Percentiles rank a stretch among this genome's conserved stretches.
Evolutionary conservation across 2,329 filamentous ascomycete genomes (phyloP).

Genomic region (Fusarium xyrophilum): DNA sequence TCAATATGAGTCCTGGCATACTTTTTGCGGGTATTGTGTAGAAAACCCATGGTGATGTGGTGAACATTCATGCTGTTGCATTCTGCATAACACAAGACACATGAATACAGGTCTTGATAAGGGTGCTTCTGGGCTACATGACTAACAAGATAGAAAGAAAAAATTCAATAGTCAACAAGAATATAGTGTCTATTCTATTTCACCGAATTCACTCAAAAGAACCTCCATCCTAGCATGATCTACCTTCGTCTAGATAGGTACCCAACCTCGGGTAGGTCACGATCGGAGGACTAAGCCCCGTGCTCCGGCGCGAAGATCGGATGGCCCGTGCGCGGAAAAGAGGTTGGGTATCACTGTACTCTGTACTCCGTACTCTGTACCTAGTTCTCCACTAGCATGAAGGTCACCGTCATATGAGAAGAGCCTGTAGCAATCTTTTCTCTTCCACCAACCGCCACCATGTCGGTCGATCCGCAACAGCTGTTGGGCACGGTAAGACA

Average conservation of each 20-base stretch:
- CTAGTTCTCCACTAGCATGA: constrained; percentile 40
- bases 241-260: constrained; percentile 25
- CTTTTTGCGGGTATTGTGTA: neutral
- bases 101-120: neutral
- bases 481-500: constrained; percentile 75
- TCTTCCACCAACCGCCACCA: constrained; percentile 51
- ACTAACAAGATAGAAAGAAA: neutral
- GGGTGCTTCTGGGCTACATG: neutral
- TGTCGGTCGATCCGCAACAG: constrained; percentile 82
- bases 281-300: constrained; percentile 26
- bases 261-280: constrained; percentile 19
- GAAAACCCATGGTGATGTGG: neutral
- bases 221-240: neutral
- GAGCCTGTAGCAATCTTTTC: constrained; percentile 36
- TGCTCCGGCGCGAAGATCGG: constrained; percentile 30
- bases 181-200: neutral
- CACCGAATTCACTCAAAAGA: neutral
- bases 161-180: neutral
- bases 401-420: constrained; percentile 42
- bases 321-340: constrained; percentile 37
- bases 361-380: no score
- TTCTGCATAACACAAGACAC: neutral
- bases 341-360: constrained; percentile 39
- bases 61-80: neutral
- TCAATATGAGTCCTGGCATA: neutral